Evolutionary conservation across 2,329 filamentous ascomycete genomes (phyloP).

Genomic region (Diaporthe citri): DNA sequence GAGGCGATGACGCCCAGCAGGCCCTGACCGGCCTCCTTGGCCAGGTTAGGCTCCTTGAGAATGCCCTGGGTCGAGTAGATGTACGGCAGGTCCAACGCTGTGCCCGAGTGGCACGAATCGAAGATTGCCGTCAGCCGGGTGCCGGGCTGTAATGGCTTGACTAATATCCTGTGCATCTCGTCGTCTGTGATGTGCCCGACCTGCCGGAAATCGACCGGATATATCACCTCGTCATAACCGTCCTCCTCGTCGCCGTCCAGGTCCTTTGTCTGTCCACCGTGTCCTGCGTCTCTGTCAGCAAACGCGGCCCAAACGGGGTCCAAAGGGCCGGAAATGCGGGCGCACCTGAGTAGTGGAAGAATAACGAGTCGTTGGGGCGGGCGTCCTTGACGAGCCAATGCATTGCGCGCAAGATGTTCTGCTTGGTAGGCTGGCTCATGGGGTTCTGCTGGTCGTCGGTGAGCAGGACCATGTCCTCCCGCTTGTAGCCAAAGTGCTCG

Average conservation of each 20-base stretch:
- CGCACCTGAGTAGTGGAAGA: conserved; percentile 96
- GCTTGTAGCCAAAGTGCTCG: conserved; percentile 89
- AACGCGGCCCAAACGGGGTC: neutral
- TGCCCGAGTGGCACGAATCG: conserved; percentile 76
- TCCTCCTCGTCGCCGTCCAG: conserved; percentile 85
- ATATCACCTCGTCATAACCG: conserved; percentile 86
- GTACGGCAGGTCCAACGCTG: conserved; percentile 75
- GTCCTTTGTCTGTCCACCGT: conserved; percentile 86
- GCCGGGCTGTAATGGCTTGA: conserved; percentile 66
- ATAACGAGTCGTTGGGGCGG: conserved; percentile 90
- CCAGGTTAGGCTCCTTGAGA: conserved; percentile 76
- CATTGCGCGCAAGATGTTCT: conserved; percentile 95
- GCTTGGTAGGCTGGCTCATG: conserved; percentile 96
- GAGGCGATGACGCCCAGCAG: conserved; percentile 71
- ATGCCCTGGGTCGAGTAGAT: conserved; percentile 78
- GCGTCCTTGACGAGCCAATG: conserved; percentile 98
- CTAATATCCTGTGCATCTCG: conserved; percentile 83
- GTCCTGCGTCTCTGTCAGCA: conserved; percentile 60
- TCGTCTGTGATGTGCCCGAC: conserved; percentile 87
- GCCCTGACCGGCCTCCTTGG: conserved; percentile 76
- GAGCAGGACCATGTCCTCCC: conserved; percentile 96
- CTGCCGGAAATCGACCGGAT: conserved; percentile 84
- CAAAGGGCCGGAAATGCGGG: conserved; percentile 35
- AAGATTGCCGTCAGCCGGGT: conserved; percentile 74
- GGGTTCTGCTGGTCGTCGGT: conserved; percentile 98